Evolutionary conservation across 768 basidiomycete genomes (phyloP).

Genomic region (Mycena crocata): DNA sequence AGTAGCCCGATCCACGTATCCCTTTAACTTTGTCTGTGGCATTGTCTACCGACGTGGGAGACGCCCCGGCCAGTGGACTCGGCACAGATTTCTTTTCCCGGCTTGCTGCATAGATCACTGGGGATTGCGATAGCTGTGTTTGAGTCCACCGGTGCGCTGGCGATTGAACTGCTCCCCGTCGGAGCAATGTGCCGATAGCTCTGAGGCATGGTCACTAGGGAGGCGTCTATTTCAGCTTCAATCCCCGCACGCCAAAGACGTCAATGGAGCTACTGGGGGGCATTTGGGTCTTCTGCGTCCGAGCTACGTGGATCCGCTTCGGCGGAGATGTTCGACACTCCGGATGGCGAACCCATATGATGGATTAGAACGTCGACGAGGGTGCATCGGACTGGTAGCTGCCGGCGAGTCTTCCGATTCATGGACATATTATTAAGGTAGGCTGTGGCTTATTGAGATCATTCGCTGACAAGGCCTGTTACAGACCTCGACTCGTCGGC

Average conservation of each 20-base stretch:
- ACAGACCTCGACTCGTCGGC: no score
- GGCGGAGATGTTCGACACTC: neutral
- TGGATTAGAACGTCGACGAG: neutral
- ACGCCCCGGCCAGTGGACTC: neutral
- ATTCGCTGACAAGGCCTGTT: no score
- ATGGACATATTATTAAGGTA: no score
- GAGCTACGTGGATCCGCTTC: slow-evolving; percentile 4
- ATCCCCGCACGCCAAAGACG: slow-evolving; percentile 3
- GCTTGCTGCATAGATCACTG: neutral
- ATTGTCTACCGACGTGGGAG: neutral
- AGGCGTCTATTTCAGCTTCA: neutral
- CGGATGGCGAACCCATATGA: neutral
- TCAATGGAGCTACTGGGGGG: slow-evolving; percentile 4
- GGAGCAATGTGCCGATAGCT: neutral
- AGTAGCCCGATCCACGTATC: neutral
- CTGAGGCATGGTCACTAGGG: neutral
- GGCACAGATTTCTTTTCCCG: neutral
- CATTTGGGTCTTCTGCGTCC: neutral
- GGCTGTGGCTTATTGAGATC: no score
- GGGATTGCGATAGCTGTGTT: neutral
- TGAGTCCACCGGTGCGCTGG: neutral
- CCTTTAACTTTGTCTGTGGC: neutral
- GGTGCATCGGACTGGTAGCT: neutral
- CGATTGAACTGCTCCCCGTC: neutral
- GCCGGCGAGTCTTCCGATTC: neutral